Evolutionary conservation across 306 rosid genomes (phyloP).

Genomic region (Mucuna pruriens): DNA sequence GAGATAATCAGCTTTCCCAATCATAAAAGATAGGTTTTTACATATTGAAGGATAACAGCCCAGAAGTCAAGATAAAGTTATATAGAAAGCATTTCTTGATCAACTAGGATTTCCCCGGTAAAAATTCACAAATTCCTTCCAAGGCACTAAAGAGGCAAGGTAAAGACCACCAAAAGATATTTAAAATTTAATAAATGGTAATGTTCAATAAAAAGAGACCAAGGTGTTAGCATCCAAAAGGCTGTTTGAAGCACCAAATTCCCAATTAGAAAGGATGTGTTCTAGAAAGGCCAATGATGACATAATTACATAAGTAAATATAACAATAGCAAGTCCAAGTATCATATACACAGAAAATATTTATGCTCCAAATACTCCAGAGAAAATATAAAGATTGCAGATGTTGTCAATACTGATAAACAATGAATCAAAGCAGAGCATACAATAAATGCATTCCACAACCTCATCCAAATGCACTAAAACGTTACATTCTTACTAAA

Average conservation of each 20-base stretch:
- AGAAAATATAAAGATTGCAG: background rate
- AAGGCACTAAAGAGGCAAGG: slow-evolving; percentile 32
- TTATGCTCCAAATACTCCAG: background rate
- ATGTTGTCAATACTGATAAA: background rate
- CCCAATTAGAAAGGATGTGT: background rate
- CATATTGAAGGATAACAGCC: slow-evolving; percentile 26
- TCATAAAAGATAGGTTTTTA: slow-evolving; percentile 35
- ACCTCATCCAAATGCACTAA: slow-evolving; percentile 29
- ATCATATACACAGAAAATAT: background rate
- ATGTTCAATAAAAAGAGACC: slow-evolving; percentile 28
- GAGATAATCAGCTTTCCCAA: slow-evolving; percentile 8
- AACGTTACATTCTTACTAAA: background rate
- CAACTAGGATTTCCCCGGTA: background rate
- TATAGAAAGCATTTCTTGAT: slow-evolving; percentile 10
- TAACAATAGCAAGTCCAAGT: background rate
- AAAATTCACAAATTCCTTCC: slow-evolving; percentile 24
- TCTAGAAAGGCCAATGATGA: slow-evolving; percentile 22
- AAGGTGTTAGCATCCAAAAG: background rate
- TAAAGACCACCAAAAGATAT: slow-evolving; percentile 8
- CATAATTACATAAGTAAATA: background rate
- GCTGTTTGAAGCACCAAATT: background rate
- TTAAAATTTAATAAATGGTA: slow-evolving; percentile 15
- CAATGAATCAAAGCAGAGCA: slow-evolving; percentile 1
- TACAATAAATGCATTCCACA: slow-evolving; percentile 3
- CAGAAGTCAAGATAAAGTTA: background rate